A percentile compares a stretch with the other conserved stretches of the same genome.
Conservation (phyloP, 305 asterid species). For the Fraxinus greggii region DNA sequence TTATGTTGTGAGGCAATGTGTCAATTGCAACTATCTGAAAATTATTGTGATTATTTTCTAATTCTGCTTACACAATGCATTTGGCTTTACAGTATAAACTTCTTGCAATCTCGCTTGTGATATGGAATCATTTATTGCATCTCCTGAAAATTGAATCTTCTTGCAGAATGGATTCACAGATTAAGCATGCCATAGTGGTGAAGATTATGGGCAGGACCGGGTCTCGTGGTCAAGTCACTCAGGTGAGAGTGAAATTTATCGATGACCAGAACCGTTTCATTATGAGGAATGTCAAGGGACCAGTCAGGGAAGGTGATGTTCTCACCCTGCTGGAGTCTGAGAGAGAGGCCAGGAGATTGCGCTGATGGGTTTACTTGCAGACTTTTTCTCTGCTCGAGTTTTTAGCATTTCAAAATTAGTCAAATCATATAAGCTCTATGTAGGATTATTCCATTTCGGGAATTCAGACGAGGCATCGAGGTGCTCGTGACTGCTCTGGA, state of each 20-base stretch:
- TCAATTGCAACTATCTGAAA: neutral
- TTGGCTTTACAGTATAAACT: slow-evolving; percentile 9
- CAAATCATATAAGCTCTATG: too few species aligned
- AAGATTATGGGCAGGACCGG: slow-evolving; percentile 10
- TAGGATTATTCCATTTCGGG: neutral
- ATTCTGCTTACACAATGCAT: neutral
- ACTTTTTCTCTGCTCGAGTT: neutral
- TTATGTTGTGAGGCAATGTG: neutral
- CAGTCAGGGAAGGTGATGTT: slow-evolving; percentile 3
- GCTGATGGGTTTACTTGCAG: neutral
- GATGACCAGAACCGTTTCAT: slow-evolving; percentile 8
- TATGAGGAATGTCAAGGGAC: slow-evolving; percentile 9
- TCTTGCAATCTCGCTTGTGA: slow-evolving; percentile 12
- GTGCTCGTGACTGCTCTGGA: neutral
- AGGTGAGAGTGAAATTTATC: neutral
- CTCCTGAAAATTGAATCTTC: neutral
- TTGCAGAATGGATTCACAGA: neutral
- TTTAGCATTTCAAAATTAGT: neutral
- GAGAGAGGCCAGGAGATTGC: slow-evolving; percentile 3
- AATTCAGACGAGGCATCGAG: neutral
- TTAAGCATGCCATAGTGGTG: slow-evolving; percentile 12
- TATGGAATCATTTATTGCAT: neutral
- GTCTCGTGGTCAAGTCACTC: slow-evolving; percentile 13
- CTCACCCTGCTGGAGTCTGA: neutral
- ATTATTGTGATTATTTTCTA: neutral